Conservation (phyloP, 495 filamentous ascomycete genomes). For the Neurospora pannonica region DNA sequence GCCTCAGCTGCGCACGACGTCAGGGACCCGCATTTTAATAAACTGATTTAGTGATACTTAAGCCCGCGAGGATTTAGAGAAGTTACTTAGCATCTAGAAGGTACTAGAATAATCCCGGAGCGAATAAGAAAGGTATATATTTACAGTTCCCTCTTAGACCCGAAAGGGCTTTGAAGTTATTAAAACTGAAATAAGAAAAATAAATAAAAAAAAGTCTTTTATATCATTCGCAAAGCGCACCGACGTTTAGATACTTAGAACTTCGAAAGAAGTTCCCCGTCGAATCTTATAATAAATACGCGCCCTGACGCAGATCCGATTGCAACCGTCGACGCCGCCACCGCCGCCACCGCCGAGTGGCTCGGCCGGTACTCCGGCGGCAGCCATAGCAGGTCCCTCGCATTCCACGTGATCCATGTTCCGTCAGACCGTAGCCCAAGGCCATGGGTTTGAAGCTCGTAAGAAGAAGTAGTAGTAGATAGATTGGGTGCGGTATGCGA, state of each 20-base stretch:
- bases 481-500: background rate
- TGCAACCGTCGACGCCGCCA: conserved; percentile 5
- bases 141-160: no score
- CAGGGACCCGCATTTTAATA: no score
- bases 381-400: conserved; percentile 21
- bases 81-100: no score
- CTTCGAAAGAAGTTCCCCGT: background rate
- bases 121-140: no score
- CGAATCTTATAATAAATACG: background rate
- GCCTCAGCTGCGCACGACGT: no score
- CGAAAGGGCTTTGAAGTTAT: no score
- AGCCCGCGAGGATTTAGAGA: no score
- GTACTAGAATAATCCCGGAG: no score
- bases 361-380: conserved; percentile 19
- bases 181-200: no score
- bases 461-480: background rate
- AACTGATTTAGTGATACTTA: no score
- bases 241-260: background rate
- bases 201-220: no score
- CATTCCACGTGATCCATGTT: conserved; percentile 20
- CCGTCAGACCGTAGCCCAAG: conserved; percentile 3
- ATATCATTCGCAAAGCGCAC: no score
- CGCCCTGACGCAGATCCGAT: conserved; percentile 8
- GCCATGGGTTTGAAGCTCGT: background rate
- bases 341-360: conserved; percentile 9